Conservation (phyloP, 1,284 basidiomycete species). For the Boletus semigastroideus region DNA sequence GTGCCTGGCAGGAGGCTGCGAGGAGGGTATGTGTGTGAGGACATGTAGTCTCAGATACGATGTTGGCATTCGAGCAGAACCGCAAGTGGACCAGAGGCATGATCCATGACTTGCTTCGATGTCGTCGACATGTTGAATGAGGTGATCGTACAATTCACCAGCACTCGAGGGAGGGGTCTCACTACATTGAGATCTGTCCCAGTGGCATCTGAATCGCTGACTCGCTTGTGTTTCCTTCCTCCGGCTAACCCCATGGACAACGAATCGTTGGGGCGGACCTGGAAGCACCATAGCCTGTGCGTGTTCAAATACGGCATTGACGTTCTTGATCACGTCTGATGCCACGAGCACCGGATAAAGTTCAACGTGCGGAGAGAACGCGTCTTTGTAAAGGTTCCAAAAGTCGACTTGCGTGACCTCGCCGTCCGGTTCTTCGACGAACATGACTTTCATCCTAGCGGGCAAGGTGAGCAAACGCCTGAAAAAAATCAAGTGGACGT, state of each 20-base stretch:
- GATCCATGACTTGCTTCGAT: conserved; percentile 44
- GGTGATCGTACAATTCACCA: conserved; percentile 66
- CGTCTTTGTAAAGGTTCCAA: conserved; percentile 84
- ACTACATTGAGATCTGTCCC: conserved; percentile 60
- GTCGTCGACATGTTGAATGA: conserved; percentile 54
- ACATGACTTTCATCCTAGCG: conserved; percentile 80
- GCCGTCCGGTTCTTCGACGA: conserved; percentile 63
- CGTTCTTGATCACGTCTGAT: conserved; percentile 86
- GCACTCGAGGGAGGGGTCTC: conserved; percentile 47
- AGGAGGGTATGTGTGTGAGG: conserved; percentile 68
- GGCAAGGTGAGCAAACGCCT: conserved; percentile 5
- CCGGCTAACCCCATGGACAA: conserved; percentile 77
- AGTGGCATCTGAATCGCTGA: conserved; percentile 67
- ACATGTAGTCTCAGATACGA: conserved; percentile 59
- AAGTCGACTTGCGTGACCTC: conserved; percentile 89
- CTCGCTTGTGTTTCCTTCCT: conserved; percentile 53
- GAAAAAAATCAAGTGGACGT: conserved; percentile 19
- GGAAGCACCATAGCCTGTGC: conserved; percentile 83
- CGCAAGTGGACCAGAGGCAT: conserved; percentile 70
- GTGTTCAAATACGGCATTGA: conserved; percentile 73
- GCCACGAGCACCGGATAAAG: conserved; percentile 66
- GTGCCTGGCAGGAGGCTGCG: conserved; percentile 51
- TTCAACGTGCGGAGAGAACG: conserved; percentile 56
- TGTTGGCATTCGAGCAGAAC: conserved; percentile 46
- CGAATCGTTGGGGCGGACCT: conserved; percentile 67